phyloP scores from a whole-genome alignment of 345 rosid species.

The Sisymbrium altissimum region DNA sequence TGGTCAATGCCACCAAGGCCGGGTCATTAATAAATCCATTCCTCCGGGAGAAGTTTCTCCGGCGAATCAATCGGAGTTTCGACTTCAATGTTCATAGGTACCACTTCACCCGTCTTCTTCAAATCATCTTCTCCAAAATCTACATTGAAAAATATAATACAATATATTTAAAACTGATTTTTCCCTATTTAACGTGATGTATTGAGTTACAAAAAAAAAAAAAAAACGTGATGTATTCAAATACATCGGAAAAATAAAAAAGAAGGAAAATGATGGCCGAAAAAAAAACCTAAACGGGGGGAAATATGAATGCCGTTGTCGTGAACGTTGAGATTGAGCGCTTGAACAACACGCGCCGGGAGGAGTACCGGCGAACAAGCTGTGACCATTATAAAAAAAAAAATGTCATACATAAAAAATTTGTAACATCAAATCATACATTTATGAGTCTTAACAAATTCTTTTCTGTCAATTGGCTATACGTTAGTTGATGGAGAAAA shows the following conservation, averaged over 20 bases:
- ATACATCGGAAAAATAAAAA: not conserved
- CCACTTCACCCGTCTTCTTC: slow-evolving; percentile 24
- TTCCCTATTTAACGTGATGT: not conserved
- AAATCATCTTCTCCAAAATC: slow-evolving; percentile 25
- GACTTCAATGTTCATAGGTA: slow-evolving; percentile 22
- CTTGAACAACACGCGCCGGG: slow-evolving; percentile 54
- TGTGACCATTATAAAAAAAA: slow-evolving; percentile 25
- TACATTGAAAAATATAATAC: not conserved
- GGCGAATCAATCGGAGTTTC: slow-evolving; percentile 45
- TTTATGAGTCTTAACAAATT: not conserved
- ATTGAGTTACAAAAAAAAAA: too few species aligned
- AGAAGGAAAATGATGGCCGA: not conserved
- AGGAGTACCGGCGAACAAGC: slow-evolving; percentile 61
- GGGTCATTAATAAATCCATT: slow-evolving; percentile 62
- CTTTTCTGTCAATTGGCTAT: too few species aligned
- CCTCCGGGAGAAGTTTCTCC: slow-evolving; percentile 68
- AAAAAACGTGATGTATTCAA: not conserved
- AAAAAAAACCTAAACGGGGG: slow-evolving; percentile 37
- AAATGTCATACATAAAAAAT: not conserved
- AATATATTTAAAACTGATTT: slow-evolving; percentile 4
- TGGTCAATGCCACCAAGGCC: slow-evolving; percentile 6
- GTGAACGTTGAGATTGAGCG: slow-evolving; percentile 50
- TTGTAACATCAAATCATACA: not conserved
- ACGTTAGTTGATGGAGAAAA: not conserved
- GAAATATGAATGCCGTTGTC: slow-evolving; percentile 43